Evolutionary conservation across 2,329 filamentous ascomycete species (phyloP), one percentile per base, ranked within the genome.

Genomic region (Talaromyces rugulosus): DNA sequence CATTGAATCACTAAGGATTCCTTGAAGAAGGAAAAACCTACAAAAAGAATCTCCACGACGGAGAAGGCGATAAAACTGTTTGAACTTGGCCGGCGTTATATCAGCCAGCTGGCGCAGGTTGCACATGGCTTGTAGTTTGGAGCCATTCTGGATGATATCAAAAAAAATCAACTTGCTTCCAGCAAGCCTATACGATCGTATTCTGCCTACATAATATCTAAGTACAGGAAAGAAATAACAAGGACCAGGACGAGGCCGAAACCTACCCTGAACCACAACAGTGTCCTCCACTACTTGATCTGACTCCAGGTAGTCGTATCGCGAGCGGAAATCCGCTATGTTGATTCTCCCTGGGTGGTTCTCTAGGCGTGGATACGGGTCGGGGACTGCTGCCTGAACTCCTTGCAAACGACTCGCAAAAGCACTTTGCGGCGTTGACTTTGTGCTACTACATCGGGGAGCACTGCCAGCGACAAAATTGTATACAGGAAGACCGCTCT

Each of bases 131-230:
- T 99, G 95, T 36, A 96, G 76, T 66, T 83, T 85, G 67, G 86
- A 78, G 62, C 87, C 89, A 71, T 91, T 87, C 73, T 92, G 87
- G 67, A 87, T 81, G 56, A 98, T 79, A 76, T 95, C 90, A 67
- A 97, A 75, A 75, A 99, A 99, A 65, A 92, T 81, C 68, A 99
- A 86, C 76, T 90, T 91, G 68, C 86, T 88, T 67, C 93, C 88
- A 60, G 87, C 84, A 55, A 85, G 81, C 65, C 91, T 89, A 71
- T 90, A 84, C 54, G 87, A 87, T 70, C 83, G 82, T 65, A 96
- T 83, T 72, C 92, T 91, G 75, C 92, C 91, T 88, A 80, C 72
- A 51, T 44, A 30, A 53, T 72, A 72, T 71, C 75, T 81, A 78
- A 77, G 73, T 72, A 75, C 70, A 71, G 63, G 28, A 34, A 27